Conservation (phyloP, 176 grass and related monocot genomes). For the Oryza meridionalis region DNA sequence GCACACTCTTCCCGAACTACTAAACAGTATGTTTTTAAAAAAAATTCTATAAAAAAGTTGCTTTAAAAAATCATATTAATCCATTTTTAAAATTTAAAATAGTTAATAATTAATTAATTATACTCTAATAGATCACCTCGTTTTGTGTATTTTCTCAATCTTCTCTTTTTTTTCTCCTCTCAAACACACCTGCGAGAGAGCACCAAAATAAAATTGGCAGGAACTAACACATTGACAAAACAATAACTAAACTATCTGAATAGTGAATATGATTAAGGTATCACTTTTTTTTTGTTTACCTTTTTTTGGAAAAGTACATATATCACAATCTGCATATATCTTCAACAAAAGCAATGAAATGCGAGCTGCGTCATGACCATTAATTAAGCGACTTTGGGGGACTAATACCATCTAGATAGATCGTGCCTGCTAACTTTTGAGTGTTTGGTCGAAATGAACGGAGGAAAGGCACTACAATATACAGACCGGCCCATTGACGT, state of each 20-base stretch:
- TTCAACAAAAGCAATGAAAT: slow-evolving; percentile 41
- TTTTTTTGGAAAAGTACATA: not conserved
- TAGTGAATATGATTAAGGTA: not conserved
- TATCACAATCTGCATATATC: not conserved
- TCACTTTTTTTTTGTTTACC: not conserved
- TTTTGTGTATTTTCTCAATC: too few species aligned
- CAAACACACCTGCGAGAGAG: too few species aligned
- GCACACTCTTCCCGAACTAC: too few species aligned
- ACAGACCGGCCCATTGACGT: not conserved
- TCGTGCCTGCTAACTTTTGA: slow-evolving; percentile 29
- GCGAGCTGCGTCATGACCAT: slow-evolving; percentile 52
- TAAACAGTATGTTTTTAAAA: too few species aligned
- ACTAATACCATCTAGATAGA: slow-evolving; percentile 29
- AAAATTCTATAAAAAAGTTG: too few species aligned
- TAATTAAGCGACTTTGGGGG: slow-evolving; percentile 42
- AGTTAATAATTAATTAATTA: too few species aligned
- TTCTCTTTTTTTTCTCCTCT: too few species aligned
- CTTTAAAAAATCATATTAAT: too few species aligned
- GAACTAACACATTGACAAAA: not conserved
- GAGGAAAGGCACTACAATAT: not conserved
- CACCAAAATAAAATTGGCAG: not conserved
- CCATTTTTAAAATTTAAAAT: too few species aligned
- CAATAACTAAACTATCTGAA: not conserved
- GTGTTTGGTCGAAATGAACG: slow-evolving; percentile 25
- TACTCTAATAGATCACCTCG: too few species aligned